Evolutionary conservation across 495 filamentous ascomycete genomes (phyloP), one percentile per base, ranked within the genome.

Genomic region (Trichoderma parareesei): DNA sequence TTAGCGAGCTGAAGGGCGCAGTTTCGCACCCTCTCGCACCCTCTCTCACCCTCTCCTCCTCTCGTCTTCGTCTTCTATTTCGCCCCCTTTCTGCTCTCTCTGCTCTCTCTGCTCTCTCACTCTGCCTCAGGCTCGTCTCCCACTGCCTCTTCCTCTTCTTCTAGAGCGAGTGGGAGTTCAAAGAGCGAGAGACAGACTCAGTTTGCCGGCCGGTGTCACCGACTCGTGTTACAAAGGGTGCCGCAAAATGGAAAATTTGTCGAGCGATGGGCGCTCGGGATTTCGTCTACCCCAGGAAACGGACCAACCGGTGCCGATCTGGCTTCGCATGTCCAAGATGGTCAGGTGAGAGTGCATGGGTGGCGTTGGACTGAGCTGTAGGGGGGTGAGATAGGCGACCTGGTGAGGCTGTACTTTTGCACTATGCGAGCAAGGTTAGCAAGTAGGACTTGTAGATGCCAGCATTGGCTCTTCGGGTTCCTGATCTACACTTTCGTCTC

Each of bases 281-380:
- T 57, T 18, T 49, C 5, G 46, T 8, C 46, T 57, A 57, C 53
- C 53, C 53, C 53, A 57, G 53, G 53, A 57, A 38, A 35, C 16
- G 10, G 53, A 16, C 2, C 53, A 38, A 57, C 20, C 16, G 20
- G 20, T 35, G 53, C 53, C 53, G 53, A 57, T 57, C 27, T 57
- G 53, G 53, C 53, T 57, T 57, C 53, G 53, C 53, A 57, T 57
- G 53, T 37, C 53, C 35, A 37, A 35, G 7, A 27, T 57, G 53
- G 33, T 57, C 53, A 57, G 53, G 53, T 57, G 53, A 57, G 53
- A 35, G 53, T 10, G 53, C 53, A 57, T 35, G 53, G 49, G 53
- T 57, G 53, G 53, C 53, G 53, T 57, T 38, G 27, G 27, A 27
- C 27, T 27, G 27, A 27, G 27, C 27, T 27, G 27, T 27, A 27